A percentile compares a stretch with the other conserved stretches of the same genome.
These are phyloP conservation scores for Mariannaea sp. DNA, from an alignment of 2,329 filamentous ascomycete genomes.

Conservation along the genomic window DNA sequence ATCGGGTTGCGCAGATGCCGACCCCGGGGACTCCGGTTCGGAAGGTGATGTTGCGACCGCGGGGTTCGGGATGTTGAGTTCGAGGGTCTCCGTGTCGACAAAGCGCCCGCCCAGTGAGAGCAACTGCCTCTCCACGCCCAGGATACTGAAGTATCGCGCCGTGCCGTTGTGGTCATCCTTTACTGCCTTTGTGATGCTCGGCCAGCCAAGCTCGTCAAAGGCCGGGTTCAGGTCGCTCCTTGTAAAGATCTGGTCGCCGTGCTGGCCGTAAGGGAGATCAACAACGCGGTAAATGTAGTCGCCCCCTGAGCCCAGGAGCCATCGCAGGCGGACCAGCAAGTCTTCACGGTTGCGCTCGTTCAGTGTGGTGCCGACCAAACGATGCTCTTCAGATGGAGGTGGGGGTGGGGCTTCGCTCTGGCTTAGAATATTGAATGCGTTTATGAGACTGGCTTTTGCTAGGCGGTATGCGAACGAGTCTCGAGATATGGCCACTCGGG, in stretches of 20 bases:
- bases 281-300: slow-evolving; percentile 34
- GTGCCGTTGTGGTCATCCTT: background rate
- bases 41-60: slow-evolving; percentile 1
- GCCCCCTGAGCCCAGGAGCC: slow-evolving; percentile 31
- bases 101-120: slow-evolving; percentile 32
- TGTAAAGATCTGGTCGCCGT: slow-evolving; percentile 32
- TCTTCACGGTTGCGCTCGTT: slow-evolving; percentile 28
- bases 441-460: slow-evolving; percentile 24
- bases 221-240: slow-evolving; percentile 28
- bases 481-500: slow-evolving; percentile 14
- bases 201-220: slow-evolving; percentile 28
- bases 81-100: slow-evolving; percentile 32
- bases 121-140: slow-evolving; percentile 35
- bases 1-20: slow-evolving; percentile 27
- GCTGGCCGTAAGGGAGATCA: slow-evolving; percentile 34
- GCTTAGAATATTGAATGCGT: slow-evolving; percentile 31
- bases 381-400: slow-evolving; percentile 17
- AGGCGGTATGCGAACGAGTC: slow-evolving; percentile 33
- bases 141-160: slow-evolving; percentile 29
- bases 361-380: slow-evolving; percentile 29
- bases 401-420: slow-evolving; percentile 11
- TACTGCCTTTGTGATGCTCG: slow-evolving; percentile 22
- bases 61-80: slow-evolving; percentile 28
- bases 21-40: too few relatives aligned
- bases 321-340: slow-evolving; percentile 32